Evolutionary conservation across 1,139 yeast species (phyloP), one percentile per base, ranked within the genome.

Genomic region (Magnusiomyces tetraspermus): DNA sequence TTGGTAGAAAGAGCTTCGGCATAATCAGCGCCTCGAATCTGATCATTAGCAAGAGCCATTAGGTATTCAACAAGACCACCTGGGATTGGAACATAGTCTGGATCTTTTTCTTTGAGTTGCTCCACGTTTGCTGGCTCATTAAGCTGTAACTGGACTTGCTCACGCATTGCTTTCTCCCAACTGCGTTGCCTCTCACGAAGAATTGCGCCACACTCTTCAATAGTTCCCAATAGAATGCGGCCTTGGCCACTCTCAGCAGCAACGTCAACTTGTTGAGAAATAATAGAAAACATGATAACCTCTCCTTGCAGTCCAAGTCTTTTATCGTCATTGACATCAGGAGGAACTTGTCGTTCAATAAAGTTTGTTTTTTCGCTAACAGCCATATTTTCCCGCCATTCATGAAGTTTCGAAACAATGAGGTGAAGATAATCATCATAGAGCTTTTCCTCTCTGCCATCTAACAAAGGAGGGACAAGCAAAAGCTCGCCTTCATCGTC

Each of bases 161-260:
- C 75, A 48, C 77, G 78, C 50, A 88, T 76, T 17, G 82, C 66
- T 23, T 63, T 63, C 57, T 76, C 75, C 80, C 89, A 86, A 55
- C 76, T 77, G 23, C 70, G 68, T 56, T 85, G 87, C 56, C 96
- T 73, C 51, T 74, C 71, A 50, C 77, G 71, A 57, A 88, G 73
- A 51, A 86, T 74, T 13, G 70, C 71, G 28, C 85, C 78, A 76
- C 92, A 86, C 57, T 84, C 82, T 53, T 79, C 83, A 33, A 89
- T 79, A 15, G 88, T 95, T n/a, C 94, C 94, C 10, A 83, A 82
- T 47, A 88, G 73, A 33, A 89, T 85, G 58, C 83, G 78, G 11
- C 92, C 88, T 65, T 86, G 90, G 1, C 89, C 88, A 1, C 95
- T 82, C 42, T 85, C 92, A 0, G 92, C 88, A 0, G 96, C 95